These are phyloP conservation scores for Neoascochyta sp. DNA, from an alignment of 2,329 filamentous ascomycete species.

Conservation along the genomic window DNA sequence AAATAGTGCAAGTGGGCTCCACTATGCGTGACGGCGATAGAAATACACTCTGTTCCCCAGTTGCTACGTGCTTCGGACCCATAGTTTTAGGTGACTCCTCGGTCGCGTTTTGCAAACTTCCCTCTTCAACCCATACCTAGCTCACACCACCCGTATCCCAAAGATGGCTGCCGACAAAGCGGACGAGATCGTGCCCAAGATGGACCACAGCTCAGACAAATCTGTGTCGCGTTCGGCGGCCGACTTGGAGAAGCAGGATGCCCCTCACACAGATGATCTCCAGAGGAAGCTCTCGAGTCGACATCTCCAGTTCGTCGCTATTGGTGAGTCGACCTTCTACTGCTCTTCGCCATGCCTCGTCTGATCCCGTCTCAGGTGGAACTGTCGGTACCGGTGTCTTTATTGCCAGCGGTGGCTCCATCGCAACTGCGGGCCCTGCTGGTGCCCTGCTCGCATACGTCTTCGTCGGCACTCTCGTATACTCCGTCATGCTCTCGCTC, in stretches of 20 bases:
- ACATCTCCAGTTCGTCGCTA: conserved; percentile 40
- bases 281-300: conserved; percentile 37
- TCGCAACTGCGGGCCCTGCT: conserved; percentile 48
- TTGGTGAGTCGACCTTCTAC: conserved; percentile 22
- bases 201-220: conserved; percentile 30
- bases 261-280: conserved; percentile 23
- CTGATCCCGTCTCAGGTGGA: conserved; percentile 24
- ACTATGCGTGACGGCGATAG: conserved; percentile 16
- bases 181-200: conserved; percentile 26
- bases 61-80: conserved; percentile 11
- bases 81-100: conserved; percentile 14
- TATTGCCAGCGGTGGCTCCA: conserved; percentile 48
- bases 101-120: conserved; percentile 8
- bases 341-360: not conserved
- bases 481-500: conserved; percentile 64
- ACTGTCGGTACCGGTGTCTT: conserved; percentile 55
- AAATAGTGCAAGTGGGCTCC: conserved; percentile 18
- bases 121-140: conserved; percentile 9
- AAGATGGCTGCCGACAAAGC: conserved; percentile 21
- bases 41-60: conserved; percentile 20
- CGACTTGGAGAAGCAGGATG: conserved; percentile 37
- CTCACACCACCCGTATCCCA: conserved; percentile 7
- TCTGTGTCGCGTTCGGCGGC: conserved; percentile 25
- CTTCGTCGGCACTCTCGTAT: conserved; percentile 65
- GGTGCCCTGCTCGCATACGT: conserved; percentile 47